Evolutionary conservation across 177 flowering plant species (phyloP).

Genomic region (Vitis hybrid): DNA sequence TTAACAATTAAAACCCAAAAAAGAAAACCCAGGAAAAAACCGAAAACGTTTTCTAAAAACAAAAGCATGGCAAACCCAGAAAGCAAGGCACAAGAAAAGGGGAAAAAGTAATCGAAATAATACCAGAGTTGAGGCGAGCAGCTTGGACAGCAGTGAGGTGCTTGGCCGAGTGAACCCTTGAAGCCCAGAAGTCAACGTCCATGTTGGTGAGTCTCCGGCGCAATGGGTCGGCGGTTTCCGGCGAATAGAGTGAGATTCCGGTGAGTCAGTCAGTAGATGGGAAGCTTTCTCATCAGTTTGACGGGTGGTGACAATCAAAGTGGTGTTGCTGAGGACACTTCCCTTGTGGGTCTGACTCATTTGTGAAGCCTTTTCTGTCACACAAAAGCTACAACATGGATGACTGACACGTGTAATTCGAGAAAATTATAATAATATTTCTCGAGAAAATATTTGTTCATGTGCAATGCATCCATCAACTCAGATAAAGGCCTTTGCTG

Average conservation of each 20-base stretch:
- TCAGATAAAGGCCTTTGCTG: too few species aligned
- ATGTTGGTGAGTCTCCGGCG: slow-evolving; percentile 24
- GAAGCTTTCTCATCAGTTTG: background rate
- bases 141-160: slow-evolving; percentile 45
- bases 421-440: background rate
- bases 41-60: background rate
- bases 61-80: background rate
- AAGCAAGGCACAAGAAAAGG: background rate
- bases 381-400: slow-evolving; percentile 21
- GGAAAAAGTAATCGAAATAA: background rate
- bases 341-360: slow-evolving; percentile 8
- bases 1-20: background rate
- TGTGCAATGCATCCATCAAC: too few species aligned
- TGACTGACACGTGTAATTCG: slow-evolving; percentile 25
- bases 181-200: slow-evolving; percentile 63
- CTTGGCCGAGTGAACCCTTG: slow-evolving; percentile 45
- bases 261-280: background rate
- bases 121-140: slow-evolving; percentile 47
- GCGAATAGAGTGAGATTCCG: background rate
- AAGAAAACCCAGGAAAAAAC: background rate
- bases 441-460: too few species aligned
- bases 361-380: slow-evolving; percentile 24
- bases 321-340: background rate
- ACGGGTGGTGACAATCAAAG: background rate
- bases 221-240: slow-evolving; percentile 1